phyloP scores from a whole-genome alignment of 139 green algal genomes.

The Asterochloris sp. region DNA sequence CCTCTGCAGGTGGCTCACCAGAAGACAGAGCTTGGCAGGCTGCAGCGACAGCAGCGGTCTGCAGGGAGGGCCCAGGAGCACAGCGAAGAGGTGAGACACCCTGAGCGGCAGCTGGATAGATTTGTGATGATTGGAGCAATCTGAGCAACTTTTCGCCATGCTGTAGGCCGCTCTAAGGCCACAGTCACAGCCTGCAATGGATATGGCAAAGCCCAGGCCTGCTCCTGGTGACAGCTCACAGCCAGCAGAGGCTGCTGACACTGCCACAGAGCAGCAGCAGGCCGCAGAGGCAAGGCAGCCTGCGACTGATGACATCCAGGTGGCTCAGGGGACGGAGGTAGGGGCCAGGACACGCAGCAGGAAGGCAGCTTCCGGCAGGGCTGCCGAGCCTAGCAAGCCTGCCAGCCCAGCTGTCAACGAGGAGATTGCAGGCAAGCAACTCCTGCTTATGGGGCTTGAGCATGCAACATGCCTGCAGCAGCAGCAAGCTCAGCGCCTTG shows the following conservation, averaged over 20 bases:
- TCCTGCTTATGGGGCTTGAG: background rate
- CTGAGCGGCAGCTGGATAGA: no score
- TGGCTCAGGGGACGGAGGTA: background rate
- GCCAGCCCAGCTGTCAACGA: background rate
- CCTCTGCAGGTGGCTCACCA: background rate
- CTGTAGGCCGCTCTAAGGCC: background rate
- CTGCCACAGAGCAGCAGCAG: background rate
- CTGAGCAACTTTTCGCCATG: no score
- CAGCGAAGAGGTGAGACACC: no score
- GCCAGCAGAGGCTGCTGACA: background rate
- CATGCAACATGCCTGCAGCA: background rate
- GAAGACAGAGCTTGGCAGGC: no score
- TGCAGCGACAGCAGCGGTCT: no score
- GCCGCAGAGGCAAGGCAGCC: background rate
- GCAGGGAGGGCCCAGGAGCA: no score
- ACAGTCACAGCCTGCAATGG: background rate
- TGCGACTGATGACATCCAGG: background rate
- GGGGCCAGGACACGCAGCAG: background rate
- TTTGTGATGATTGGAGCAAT: no score
- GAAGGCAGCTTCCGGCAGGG: no score
- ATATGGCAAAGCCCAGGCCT: background rate
- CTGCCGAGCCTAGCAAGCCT: background rate
- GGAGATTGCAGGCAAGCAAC: background rate
- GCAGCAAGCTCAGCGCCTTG: background rate
- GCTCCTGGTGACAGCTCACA: background rate